Conservation (phyloP, 2,329 filamentous ascomycete species). For the Incumbomyces lentus region DNA sequence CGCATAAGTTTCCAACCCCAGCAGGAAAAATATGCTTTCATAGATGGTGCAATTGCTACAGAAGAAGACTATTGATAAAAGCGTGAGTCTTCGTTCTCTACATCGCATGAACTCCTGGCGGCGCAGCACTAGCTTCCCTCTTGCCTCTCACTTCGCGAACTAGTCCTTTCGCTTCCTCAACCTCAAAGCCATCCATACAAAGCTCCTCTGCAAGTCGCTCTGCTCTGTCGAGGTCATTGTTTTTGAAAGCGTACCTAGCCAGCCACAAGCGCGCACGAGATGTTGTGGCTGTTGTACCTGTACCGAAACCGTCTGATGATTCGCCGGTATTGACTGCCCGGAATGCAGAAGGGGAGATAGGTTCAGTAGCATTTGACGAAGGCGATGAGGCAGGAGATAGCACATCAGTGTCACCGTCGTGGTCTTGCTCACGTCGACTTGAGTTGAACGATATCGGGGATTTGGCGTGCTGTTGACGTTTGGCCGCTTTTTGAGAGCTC, state of each 20-base stretch:
- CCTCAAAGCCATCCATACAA: constrained; percentile 90
- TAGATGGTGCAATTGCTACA: no score
- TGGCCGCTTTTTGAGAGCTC: constrained; percentile 20
- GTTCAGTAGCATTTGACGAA: constrained; percentile 5
- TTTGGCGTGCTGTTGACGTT: constrained; percentile 12
- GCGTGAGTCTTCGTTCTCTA: no score
- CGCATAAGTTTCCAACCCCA: no score
- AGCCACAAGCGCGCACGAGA: constrained; percentile 92
- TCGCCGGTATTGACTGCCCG: constrained; percentile 26
- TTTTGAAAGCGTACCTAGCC: constrained; percentile 67
- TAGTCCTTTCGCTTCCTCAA: constrained; percentile 91
- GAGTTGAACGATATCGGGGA: constrained; percentile 8
- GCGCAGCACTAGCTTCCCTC: constrained; percentile 40
- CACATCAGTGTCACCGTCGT: constrained; percentile 26
- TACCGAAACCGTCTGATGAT: constrained; percentile 44
- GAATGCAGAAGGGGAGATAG: neutral
- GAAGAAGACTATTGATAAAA: no score
- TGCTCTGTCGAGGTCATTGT: constrained; percentile 63
- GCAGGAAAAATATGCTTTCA: no score
- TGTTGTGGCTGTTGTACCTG: constrained; percentile 82
- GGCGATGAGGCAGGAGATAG: constrained; percentile 12
- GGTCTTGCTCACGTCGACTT: constrained; percentile 6
- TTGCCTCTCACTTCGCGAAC: constrained; percentile 75
- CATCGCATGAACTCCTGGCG: no score
- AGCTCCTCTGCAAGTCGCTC: constrained; percentile 78